Percentiles rank a stretch among this genome's conserved stretches.
phyloP scores from a whole-genome alignment of 2,329 filamentous ascomycete species.

The Seiridium cupressi region DNA sequence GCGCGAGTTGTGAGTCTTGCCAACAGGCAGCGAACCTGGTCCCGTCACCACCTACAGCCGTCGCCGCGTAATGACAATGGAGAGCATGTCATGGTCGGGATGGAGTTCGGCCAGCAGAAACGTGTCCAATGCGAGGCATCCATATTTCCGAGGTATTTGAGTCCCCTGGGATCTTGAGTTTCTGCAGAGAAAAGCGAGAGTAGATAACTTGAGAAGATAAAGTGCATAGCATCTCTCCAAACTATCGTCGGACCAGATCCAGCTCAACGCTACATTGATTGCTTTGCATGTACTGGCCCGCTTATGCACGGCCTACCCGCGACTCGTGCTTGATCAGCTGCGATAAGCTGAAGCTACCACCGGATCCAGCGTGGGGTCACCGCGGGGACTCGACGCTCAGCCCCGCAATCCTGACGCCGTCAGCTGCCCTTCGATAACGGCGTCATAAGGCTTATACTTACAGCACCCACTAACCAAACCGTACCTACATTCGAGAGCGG shows the following conservation, averaged over 20 bases:
- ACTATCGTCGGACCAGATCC: neutral
- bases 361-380: neutral
- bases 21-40: no score
- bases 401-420: neutral
- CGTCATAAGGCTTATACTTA: neutral
- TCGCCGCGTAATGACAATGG: neutral
- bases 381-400: neutral
- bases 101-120: neutral
- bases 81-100: neutral
- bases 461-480: neutral
- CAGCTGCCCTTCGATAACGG: conserved; percentile 1
- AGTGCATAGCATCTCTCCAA: no score
- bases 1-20: no score
- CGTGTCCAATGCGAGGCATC: neutral
- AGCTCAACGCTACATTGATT: neutral
- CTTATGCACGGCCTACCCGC: neutral
- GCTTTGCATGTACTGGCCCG: neutral
- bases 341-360: neutral
- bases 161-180: neutral
- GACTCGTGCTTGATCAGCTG: neutral
- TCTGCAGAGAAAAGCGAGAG: neutral
- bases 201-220: neutral
- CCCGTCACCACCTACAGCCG: neutral
- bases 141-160: neutral
- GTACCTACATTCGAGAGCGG: neutral